Evolutionary conservation across 2,329 filamentous ascomycete genomes (phyloP).

Genomic region (Arthrinium puccinioides): DNA sequence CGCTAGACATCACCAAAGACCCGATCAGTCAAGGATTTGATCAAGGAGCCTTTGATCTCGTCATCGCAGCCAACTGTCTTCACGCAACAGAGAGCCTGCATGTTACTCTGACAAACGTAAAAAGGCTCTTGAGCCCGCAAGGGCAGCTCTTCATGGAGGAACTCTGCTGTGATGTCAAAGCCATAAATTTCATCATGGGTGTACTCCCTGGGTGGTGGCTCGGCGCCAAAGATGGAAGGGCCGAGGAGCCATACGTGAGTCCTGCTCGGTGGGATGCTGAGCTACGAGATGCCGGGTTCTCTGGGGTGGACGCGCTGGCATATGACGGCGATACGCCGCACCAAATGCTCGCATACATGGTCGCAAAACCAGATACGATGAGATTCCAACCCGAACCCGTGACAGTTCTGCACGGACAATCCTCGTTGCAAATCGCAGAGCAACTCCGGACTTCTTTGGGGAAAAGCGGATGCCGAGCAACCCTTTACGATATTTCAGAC

Average conservation of each 20-base stretch:
- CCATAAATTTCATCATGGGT: constrained; percentile 11
- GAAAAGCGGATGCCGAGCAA: neutral
- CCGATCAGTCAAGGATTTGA: constrained; percentile 23
- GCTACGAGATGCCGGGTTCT: constrained; percentile 8
- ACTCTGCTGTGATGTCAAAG: constrained; percentile 15
- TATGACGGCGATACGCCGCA: neutral
- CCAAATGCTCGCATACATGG: neutral
- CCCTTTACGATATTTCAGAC: neutral
- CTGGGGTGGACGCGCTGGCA: neutral
- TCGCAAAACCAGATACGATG: no score
- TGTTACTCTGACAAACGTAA: constrained; percentile 15
- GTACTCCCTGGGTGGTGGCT: constrained; percentile 11
- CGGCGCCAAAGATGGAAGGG: constrained; percentile 8
- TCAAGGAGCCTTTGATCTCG: constrained; percentile 17
- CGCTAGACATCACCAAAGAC: constrained; percentile 20
- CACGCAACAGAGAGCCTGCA: constrained; percentile 17
- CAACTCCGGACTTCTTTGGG: no score
- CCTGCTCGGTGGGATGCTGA: constrained; percentile 9
- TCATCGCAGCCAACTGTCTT: constrained; percentile 19
- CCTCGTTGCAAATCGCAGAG: no score
- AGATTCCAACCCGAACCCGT: neutral
- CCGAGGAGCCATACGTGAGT: constrained; percentile 8
- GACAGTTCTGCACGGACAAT: neutral
- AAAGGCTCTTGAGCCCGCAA: constrained; percentile 19
- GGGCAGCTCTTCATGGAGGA: constrained; percentile 25